phyloP scores from a whole-genome alignment of 202 grass and related monocot genomes.

The Eragrostis tef region DNA sequence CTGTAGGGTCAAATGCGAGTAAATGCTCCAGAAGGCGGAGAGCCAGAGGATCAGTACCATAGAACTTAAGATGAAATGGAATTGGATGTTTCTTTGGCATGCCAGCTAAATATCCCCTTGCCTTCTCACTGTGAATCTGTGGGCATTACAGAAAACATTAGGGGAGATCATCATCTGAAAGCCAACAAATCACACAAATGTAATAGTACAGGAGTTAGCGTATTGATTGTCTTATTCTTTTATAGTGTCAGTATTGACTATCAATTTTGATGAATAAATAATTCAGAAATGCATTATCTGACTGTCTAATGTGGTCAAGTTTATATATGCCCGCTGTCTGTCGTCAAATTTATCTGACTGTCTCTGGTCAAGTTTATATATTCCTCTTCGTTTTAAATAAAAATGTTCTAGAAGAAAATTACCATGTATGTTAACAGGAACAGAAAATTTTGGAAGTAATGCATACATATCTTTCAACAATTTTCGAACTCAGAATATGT shows the following conservation, averaged over 20 bases:
- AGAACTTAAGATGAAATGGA: conserved; percentile 69
- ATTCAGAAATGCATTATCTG: conserved; percentile 1
- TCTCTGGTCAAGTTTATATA: no score
- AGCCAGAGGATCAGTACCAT: conserved; percentile 70
- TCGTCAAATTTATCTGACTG: conserved; percentile 19
- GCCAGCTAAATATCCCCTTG: conserved; percentile 61
- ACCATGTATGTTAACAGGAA: conserved; percentile 16
- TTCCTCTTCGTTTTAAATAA: conserved; percentile 28
- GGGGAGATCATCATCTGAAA: conserved; percentile 23
- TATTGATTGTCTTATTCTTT: conserved; percentile 10
- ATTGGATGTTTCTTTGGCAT: conserved; percentile 73
- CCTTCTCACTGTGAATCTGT: conserved; percentile 87
- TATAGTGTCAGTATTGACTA: background rate
- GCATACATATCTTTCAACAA: conserved; percentile 1
- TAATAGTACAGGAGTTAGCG: conserved; percentile 23
- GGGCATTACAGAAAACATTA: conserved; percentile 31
- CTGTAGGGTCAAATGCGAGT: conserved; percentile 91
- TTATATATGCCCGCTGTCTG: conserved; percentile 18
- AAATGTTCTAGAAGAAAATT: conserved; percentile 32
- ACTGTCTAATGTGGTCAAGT: background rate
- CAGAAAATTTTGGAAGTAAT: conserved; percentile 12
- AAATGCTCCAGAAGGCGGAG: conserved; percentile 71
- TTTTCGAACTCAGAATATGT: conserved; percentile 13
- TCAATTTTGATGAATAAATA: conserved; percentile 27
- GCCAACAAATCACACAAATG: conserved; percentile 20